Evolutionary conservation across 352 stramenopile genomes (phyloP), one percentile per base, ranked within the genome.

Genomic region (Globisporangium cylindrosporum): DNA sequence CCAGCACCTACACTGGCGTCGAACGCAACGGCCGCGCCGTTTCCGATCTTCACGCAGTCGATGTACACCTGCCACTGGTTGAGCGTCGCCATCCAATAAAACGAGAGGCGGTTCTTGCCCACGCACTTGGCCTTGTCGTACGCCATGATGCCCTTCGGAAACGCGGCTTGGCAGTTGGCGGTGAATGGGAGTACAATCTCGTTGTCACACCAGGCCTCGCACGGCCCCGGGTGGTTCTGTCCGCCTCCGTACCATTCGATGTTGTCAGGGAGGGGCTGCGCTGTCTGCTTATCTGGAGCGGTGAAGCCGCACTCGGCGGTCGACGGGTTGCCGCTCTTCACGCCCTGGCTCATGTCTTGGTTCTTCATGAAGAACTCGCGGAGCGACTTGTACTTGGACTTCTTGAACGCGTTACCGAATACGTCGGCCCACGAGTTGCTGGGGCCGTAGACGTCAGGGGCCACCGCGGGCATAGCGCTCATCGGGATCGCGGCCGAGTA

Each of bases 51-150:
- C 27, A 46, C 56, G 38, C 64, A 69, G 64, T 69, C 55, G 41
- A 69, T 69, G 64, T 69, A 69, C 18, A 69, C 64, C 55, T 69
- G 64, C 64, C 64, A 69, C 54, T 69, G 51, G 38, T 29, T 29
- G 56, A 61, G 70, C 24, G 61, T 62, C 20, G 70, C 59, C 59
- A 72, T 57, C 70, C 70, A 75, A 53, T 70, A 59, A 59, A 75
- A 69, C 12, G 59, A 62, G 5, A 75, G 60, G 9, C 27, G 59
- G 15, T 59, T 68, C 62, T 72, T 69, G 48, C 67, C 71, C 14
- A 64, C 61, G 59, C 71, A 76, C 51, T 65, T 67, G 25, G 61
- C 46, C 66, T 70, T 72, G 51, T 73, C 57, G 70, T 73, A 70
- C 34, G 67, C 36, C 55, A 67, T 64, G 60, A 57, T 53, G 54